Percentiles rank a stretch among this genome's conserved stretches.
phyloP scores from a whole-genome alignment of 2,329 filamentous ascomycete species.

The Byssochlamys sp. region DNA sequence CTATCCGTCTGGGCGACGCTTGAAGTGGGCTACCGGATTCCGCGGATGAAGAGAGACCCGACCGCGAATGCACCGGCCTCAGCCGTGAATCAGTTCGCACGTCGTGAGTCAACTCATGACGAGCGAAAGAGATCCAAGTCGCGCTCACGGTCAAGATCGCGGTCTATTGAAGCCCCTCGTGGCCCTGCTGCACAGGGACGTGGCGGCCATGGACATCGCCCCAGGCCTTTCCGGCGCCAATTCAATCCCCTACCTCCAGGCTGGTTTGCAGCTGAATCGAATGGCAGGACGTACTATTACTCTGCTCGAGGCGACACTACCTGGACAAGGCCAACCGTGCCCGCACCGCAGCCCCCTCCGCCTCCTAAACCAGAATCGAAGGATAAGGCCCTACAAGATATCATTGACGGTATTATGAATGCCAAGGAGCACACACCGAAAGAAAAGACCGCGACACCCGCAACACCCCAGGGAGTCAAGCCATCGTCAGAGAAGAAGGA shows the following conservation, averaged over 20 bases:
- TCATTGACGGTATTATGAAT: constrained; percentile 75
- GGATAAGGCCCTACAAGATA: constrained; percentile 68
- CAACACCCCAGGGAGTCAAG: constrained; percentile 55
- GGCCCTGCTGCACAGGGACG: constrained; percentile 38
- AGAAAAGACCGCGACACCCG: constrained; percentile 46
- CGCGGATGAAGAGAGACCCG: constrained; percentile 74
- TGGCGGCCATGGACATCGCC: constrained; percentile 50
- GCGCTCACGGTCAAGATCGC: constrained; percentile 42
- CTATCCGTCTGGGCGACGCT: constrained; percentile 81
- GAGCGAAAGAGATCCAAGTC: constrained; percentile 41
- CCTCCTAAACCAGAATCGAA: constrained; percentile 60
- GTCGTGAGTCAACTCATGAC: constrained; percentile 43
- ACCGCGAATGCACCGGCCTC: constrained; percentile 43
- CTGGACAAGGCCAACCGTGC: constrained; percentile 67
- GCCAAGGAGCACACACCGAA: constrained; percentile 49
- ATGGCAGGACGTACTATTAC: constrained; percentile 77
- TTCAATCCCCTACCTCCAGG: constrained; percentile 62
- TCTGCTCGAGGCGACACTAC: constrained; percentile 66
- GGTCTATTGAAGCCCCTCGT: constrained; percentile 35
- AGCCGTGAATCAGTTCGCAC: constrained; percentile 56
- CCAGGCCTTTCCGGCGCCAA: constrained; percentile 46
- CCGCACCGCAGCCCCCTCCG: constrained; percentile 54
- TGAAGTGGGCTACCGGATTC: constrained; percentile 84
- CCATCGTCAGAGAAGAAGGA: constrained; percentile 42
- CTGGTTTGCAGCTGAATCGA: constrained; percentile 71